Base-by-base conservation (phyloP, 2,329 filamentous ascomycete genomes). In the Aspergillus arachidicola region DNA sequence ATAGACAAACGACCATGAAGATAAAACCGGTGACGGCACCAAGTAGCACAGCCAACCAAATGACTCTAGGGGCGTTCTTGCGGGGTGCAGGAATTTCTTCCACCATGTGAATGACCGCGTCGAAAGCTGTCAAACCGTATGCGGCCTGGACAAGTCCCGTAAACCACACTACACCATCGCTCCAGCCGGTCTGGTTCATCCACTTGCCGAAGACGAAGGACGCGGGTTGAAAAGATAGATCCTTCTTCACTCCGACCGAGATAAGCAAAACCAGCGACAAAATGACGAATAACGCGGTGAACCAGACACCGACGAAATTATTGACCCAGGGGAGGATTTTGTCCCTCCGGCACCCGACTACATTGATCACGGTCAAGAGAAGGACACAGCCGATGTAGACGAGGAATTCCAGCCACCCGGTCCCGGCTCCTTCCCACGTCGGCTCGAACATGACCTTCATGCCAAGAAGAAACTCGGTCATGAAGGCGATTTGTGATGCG, bases 101-200 rank as follows among this genome's bases (percentile, higher is more conserved):
- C 2, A 85, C 82, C 78, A 87, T 82, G 69, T 87, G 85, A 43
- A 87, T 85, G 38, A 85, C 85, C 0, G 85, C 83, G 68, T 87
- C 85, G 65, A 87, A 87, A 1, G 85, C 85, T 0, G 84, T 86
- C 19, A 86, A 73, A 2, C 83, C 85, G 60, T 87, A 87, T 0
- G 85, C 85, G 1, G 83, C 82, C 66, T 87, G 85, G 0, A 87
- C 79, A 1, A 87, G 80, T 4, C 85, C 85, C 0, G 83, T 81
- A 66, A 87, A 87, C 84, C 84, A 87, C n/a, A 82, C 81, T 0
- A 87, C 81, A 1, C 84, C 84, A 50, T 85, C 79, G 1, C 76
- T 72, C 85, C 85, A 87, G n/a, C 84, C 81, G 0, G 80, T 82
- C 58, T 81, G 69, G 68, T 83, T 83, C 60, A 81, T 78, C 84